Conservation (phyloP, 352 stramenopile species). For the Albugo laibachii region DNA sequence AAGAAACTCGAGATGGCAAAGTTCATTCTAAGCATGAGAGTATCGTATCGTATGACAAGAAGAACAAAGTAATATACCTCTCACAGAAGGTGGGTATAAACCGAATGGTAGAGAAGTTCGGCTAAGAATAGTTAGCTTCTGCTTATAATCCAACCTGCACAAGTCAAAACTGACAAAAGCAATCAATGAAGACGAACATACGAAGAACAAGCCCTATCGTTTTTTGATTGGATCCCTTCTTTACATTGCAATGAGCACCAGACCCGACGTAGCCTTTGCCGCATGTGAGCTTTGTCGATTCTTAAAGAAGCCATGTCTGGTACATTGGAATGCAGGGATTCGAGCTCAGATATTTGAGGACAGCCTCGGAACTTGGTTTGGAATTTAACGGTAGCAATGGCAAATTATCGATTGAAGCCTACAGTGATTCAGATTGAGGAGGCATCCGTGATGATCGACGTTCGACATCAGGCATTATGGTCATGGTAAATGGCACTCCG, state of each 20-base stretch:
- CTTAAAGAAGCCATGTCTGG: too few species aligned
- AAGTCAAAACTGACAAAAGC: conserved; percentile 1
- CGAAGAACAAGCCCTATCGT: not conserved
- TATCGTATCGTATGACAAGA: conserved; percentile 6
- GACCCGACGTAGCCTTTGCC: not conserved
- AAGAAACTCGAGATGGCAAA: conserved; percentile 3
- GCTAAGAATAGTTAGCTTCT: too few species aligned
- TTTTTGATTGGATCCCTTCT: too few species aligned
- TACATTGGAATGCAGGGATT: too few species aligned
- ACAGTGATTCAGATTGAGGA: conserved; percentile 8
- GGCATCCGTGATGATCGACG: conserved; percentile 7
- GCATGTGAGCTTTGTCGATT: too few species aligned
- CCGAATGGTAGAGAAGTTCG: not conserved
- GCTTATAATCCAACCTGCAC: too few species aligned
- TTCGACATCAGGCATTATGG: conserved; percentile 6
- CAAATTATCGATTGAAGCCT: not conserved
- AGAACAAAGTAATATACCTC: conserved; percentile 3
- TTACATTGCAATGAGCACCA: too few species aligned
- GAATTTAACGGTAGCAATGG: not conserved
- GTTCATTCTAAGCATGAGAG: conserved; percentile 11
- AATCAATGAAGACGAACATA: too few species aligned
- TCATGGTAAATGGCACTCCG: conserved; percentile 9
- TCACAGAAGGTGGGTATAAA: conserved; percentile 9
- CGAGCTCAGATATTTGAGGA: not conserved
- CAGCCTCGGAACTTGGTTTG: not conserved